Conservation (phyloP, 257 asterid genomes). For the Cordia subcordata region DNA sequence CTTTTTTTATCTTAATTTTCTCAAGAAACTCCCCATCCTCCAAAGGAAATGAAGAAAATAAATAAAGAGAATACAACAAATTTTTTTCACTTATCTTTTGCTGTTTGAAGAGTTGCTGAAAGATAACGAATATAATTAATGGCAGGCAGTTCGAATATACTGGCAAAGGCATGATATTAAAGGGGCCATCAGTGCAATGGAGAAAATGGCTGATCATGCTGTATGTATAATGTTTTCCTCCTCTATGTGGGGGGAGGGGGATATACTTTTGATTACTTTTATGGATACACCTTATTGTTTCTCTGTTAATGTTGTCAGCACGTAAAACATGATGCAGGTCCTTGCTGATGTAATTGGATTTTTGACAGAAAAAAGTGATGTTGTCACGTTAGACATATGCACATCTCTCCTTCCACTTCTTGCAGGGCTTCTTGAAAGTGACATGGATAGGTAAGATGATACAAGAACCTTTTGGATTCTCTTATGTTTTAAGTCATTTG, state of each 20-base stretch:
- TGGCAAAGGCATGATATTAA: constrained; percentile 89
- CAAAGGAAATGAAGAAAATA: not conserved
- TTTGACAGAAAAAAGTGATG: constrained; percentile 65
- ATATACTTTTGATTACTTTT: not conserved
- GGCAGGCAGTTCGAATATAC: constrained; percentile 65
- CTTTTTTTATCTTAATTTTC: too few relatives aligned
- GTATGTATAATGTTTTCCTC: constrained; percentile 43
- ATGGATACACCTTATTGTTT: not conserved
- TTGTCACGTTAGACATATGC: constrained; percentile 76
- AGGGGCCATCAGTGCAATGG: constrained; percentile 67
- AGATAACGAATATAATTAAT: constrained; percentile 10
- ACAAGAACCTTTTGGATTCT: not conserved
- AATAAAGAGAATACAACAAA: not conserved
- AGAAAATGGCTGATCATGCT: constrained; percentile 80
- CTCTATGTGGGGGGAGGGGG: not conserved
- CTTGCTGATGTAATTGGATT: constrained; percentile 82
- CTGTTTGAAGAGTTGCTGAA: not conserved
- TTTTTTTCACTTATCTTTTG: not conserved
- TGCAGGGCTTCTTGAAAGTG: constrained; percentile 68
- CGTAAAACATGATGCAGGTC: constrained; percentile 49
- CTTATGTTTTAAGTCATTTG: constrained; percentile 6
- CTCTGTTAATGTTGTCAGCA: constrained; percentile 8
- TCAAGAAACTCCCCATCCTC: too few relatives aligned
- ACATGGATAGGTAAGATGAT: constrained; percentile 62
- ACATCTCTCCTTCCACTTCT: constrained; percentile 83